Base-by-base conservation (phyloP, 129 eudicot genomes). In the Flaveria sonorensis region DNA sequence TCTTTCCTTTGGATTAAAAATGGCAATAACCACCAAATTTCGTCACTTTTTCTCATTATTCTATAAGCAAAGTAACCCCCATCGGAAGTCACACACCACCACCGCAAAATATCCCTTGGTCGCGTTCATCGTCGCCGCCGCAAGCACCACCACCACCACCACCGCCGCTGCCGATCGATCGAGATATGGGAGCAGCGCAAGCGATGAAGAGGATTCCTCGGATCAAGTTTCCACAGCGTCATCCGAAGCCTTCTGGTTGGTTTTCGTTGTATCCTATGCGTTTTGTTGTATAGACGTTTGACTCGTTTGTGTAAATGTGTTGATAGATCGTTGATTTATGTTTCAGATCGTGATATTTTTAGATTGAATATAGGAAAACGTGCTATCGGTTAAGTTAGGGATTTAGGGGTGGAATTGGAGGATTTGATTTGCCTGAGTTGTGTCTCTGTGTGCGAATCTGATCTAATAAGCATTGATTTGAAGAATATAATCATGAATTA, bases 131-230 rank as follows among this genome's bases (percentile, higher is more conserved):
- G 70, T 57, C 81, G 2, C 20, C 82, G 7, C 63, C 71, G 45
- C 16, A 30, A 30, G 36, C 36, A 30, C 36, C 79, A 2, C 59
- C 62, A 7, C 16, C 72, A 14, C 53, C 77, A 6, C 32, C 50
- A 36, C 53, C 36, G 10, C 51, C 5, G 1, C 48, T 7, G 6
- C 16, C 79, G 43, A 57, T 24, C 53, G 72, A 30, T 45, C 67
- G 61, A 74, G 75, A 43, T 42, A 85, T 75, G 86, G 88, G 84
- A 69, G 79, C 77, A 73, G 79, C 81, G 23, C 95, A 83, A 55
- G 87, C 79, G 71, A 82, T 92, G 93, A 92, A 92, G 87, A 83
- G 96, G 63, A 86, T 89, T 51, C 97, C 97, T 3, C 92, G 86
- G 78, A 92, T 92, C 87, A 86, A 89, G 79, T 92, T 92, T 62